phyloP scores from a whole-genome alignment of 352 stramenopile species.

The Plasmopara viticola region DNA sequence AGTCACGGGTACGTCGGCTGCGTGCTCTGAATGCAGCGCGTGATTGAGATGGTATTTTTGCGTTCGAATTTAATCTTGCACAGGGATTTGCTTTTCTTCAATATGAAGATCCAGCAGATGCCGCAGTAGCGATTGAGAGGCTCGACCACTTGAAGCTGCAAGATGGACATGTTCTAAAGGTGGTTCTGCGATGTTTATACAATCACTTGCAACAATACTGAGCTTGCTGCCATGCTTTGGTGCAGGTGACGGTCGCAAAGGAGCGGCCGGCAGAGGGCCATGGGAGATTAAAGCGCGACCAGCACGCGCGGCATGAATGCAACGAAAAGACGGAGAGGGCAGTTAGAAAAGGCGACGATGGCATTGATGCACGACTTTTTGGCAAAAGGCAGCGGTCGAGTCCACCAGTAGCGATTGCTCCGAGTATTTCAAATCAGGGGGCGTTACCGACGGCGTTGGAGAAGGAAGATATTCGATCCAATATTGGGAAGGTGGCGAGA shows the following conservation, averaged over 20 bases:
- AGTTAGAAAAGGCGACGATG: slow-evolving; percentile 16
- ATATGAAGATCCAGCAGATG: slow-evolving; percentile 47
- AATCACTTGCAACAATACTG: background rate
- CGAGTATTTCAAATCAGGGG: slow-evolving; percentile 9
- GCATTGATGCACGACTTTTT: slow-evolving; percentile 24
- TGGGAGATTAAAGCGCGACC: slow-evolving; percentile 63
- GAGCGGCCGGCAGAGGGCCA: slow-evolving; percentile 24
- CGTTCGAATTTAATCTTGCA: too few species aligned
- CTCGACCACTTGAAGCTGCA: slow-evolving; percentile 55
- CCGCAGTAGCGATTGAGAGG: slow-evolving; percentile 45
- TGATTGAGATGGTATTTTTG: background rate
- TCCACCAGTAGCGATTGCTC: slow-evolving; percentile 20
- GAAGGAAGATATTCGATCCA: slow-evolving; percentile 7
- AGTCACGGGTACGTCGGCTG: slow-evolving; percentile 47
- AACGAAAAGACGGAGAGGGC: slow-evolving; percentile 24
- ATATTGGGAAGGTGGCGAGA: background rate
- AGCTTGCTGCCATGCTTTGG: slow-evolving; percentile 2
- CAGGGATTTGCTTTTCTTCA: slow-evolving; percentile 78
- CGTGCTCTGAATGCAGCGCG: background rate
- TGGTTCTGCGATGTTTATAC: slow-evolving; percentile 6
- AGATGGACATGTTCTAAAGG: slow-evolving; percentile 74
- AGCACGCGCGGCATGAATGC: slow-evolving; percentile 39
- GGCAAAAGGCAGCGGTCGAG: slow-evolving; percentile 67
- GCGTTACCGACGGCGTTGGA: slow-evolving; percentile 14
- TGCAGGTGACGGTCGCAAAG: slow-evolving; percentile 67